These are phyloP conservation scores for Ulota crispa DNA, from an alignment of 225 moss, liverwort and hornwort genomes.

Conservation along the genomic window DNA sequence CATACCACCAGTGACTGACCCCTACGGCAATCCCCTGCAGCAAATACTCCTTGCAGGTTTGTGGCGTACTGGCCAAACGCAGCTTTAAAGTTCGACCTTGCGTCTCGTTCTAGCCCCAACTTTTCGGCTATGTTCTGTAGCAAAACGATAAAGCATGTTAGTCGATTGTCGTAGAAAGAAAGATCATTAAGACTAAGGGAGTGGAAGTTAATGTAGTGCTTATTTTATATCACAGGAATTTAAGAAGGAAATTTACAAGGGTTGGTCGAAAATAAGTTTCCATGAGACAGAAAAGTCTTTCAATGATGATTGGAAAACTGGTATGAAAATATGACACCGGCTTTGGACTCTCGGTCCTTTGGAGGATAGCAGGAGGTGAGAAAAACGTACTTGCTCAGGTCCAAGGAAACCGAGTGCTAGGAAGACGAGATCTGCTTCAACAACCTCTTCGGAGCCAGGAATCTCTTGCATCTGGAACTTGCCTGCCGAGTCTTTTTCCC, in stretches of 20 bases:
- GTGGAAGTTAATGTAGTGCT: not conserved
- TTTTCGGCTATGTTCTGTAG: conserved; percentile 82
- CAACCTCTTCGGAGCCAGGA: conserved; percentile 66
- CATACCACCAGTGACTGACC: conserved; percentile 88
- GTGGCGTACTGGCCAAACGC: conserved; percentile 68
- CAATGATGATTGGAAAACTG: not conserved
- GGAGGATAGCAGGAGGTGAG: not conserved
- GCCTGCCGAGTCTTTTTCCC: conserved; percentile 75
- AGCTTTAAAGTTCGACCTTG: conserved; percentile 83
- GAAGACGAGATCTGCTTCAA: conserved; percentile 68
- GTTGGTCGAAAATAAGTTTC: not conserved
- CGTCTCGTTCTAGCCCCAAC: conserved; percentile 68
- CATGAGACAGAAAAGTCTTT: not conserved
- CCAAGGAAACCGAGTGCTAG: conserved; percentile 83
- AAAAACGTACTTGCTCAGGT: conserved; percentile 71
- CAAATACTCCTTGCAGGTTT: conserved; percentile 75
- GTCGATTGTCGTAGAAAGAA: not conserved
- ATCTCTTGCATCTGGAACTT: conserved; percentile 81
- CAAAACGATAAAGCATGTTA: conserved; percentile 9
- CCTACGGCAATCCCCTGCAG: conserved; percentile 84
- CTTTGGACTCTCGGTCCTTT: not conserved
- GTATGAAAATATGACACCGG: not conserved
- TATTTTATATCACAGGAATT: not conserved
- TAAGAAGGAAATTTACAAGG: not conserved
- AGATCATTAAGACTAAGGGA: not conserved